Evolutionary conservation across 164 flowering plant genomes (phyloP), one percentile per base, ranked within the genome.

Genomic region (Nymphaea thermarum): DNA sequence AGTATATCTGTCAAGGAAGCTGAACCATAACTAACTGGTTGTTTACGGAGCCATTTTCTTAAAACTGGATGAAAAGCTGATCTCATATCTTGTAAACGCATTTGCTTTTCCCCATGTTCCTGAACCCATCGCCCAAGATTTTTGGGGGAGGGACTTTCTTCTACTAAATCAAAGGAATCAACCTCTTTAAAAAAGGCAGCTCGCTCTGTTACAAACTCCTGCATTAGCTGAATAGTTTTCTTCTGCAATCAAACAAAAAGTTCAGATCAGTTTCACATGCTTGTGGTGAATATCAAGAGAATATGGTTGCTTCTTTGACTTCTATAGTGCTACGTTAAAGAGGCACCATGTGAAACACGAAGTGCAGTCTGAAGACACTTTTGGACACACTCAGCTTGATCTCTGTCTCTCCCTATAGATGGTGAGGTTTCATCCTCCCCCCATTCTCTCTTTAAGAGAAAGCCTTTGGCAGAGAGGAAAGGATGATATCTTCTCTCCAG

Each of bases 141-240:
- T 73, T 90, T 90, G 14, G 99, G 98, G 5, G 99, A 95, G 51
- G 99, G 98, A 68, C 98, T 91, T 74, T 92, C 99, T 77, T 90
- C 97, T 70, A 84, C 51, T 79, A 95, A 78, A 74, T 90, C 91
- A 76, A 83, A 84, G 36, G 92, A 79, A 80, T 92, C 98, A 68
- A 92, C 89, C 76, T 92, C 98, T 72, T 92, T 67, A 76, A 95
- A 95, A 74, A 92, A 92, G 62, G 83, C 25, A 61, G 16, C 86
- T 43, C 74, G 67, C 72, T 92, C 98, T 74, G 83, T 85, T 11
- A 84, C 93, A 71, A 72, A 90, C 75, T 74, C 85, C 42, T 80
- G 80, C 70, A 80, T 80, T 44, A 67, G 79, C 42, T 60, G 69
- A 43, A 71, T 73, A 44, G 36, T 64, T 78, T 80, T 91, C 67